Base-by-base conservation (phyloP, 352 stramenopile species). In the Phytopythium helicoides region DNA sequence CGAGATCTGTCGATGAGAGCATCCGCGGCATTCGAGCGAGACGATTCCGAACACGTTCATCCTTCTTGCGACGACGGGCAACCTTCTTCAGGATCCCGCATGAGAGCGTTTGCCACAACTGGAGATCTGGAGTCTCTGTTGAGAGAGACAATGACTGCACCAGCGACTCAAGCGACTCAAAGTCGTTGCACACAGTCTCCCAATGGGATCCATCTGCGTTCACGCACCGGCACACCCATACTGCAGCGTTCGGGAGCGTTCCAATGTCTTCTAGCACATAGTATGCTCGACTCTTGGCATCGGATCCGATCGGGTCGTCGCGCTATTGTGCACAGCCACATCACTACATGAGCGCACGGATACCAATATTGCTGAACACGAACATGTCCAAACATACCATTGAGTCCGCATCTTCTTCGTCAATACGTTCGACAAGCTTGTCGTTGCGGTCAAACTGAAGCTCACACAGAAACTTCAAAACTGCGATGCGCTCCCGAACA, bases 361-460 rank as follows among this genome's bases (percentile, higher is more conserved):
- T 26, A 6, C 9, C 9, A 9, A 25, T 6, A 2, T 26, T 3
- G 18, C 38, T 16, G 9, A 5, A 42, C 8, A 21, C 9, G 9
- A n/a, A n/a, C n/a, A n/a, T 9, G 3, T 21, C 22, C 26, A 1
- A 55, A 1, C 56, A 38, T 54, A 81, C 72, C 40, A 87, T 70
- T 1, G 62, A 67, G 16, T 86, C 68, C 9, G 62, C 71, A 34
- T 81, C 76, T 35, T 82, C 65, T 35, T 75, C 59, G 25, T 72
- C 79, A 47, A 89, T 76, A 38, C 71, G 66, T 54, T 87, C 66
- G 18, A 85, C 51, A 7, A 88, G 65, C 28, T 55, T 35, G 34
- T 84, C 71, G 48, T 88, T 90, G 50, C 72, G 66, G 48, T 88
- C 76, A 31, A 87, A 88, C 38, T 88, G 76, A 23, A 67, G 58